Base-by-base conservation (phyloP, 75 land plant genomes). In the Adiantum capillusveneris region DNA sequence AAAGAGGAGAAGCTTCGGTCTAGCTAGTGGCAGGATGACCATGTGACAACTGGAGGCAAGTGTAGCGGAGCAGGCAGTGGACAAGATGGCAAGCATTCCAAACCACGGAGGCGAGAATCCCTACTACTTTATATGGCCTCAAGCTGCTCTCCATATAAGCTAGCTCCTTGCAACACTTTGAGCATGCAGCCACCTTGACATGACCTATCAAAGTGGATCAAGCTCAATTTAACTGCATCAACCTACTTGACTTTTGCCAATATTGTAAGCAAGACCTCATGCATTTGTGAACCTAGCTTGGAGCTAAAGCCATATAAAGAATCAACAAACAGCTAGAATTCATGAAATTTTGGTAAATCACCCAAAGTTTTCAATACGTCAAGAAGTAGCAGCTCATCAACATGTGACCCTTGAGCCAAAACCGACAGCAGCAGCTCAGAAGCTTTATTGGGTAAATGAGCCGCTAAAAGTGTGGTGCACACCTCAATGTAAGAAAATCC, bases 221-320 rank as follows among this genome's bases (percentile, higher is more conserved):
- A 84, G 77, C 30, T 87, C 88, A 11, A 68, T 69, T 79, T 57
- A 44, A 90, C 97, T 67, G 80, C 76, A 52, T 62, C 67, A 16
- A 77, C 13, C 51, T 80, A 70, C 6, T 51, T 51, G 50, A 70
- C 68, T 48, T 77, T 51, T 31, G 86, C 81, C 19, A 72, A 81
- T 59, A 87, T 63, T 1, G 77, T 29, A 20, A 84, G 61, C 31
- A 74, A 59, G 11, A 73, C 68, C 60, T 84, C 84, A 46, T 55
- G 63, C 26, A 81, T 49, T 21, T 69, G 29, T 29, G 36, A 28
- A 11, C 63, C 59, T 62, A 59, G 57, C n/a, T 69, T 57, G 24
- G 44, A 60, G n/a, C 77, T 17, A 44, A 65, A 79, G 31, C 65
- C 64, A 22, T 36, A 31, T 6, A 65, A 26, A 25, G 59, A 65